These are phyloP conservation scores for Aegilops sharonensis DNA, from an alignment of 176 grass and related monocot species.

Conservation along the genomic window DNA sequence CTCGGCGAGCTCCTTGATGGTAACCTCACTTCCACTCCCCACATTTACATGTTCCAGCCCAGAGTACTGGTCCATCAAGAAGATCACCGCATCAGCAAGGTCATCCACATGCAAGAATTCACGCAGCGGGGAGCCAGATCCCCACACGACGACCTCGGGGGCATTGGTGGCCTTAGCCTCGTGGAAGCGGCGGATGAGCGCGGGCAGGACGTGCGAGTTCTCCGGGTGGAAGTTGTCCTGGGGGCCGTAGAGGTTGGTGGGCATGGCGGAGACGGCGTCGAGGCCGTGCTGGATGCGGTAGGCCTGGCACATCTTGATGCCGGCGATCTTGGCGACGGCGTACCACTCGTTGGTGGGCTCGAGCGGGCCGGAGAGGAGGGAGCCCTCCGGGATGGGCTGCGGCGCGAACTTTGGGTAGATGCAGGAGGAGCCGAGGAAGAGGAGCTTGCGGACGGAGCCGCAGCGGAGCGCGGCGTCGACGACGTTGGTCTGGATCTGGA, in stretches of 20 bases:
- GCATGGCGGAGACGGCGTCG: constrained; percentile 76
- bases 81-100: constrained; percentile 61
- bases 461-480: constrained; percentile 61
- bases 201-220: constrained; percentile 63
- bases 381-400: constrained; percentile 68
- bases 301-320: constrained; percentile 89
- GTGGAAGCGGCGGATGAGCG: constrained; percentile 68
- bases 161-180: constrained; percentile 51
- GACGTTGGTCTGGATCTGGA: constrained; percentile 91
- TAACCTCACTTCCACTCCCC: constrained; percentile 67
- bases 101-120: constrained; percentile 79
- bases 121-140: constrained; percentile 62
- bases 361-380: constrained; percentile 71
- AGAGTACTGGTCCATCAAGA: constrained; percentile 69
- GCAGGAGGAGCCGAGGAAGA: constrained; percentile 88
- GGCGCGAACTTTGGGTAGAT: constrained; percentile 86
- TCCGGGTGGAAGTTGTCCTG: constrained; percentile 76
- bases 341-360: constrained; percentile 93
- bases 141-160: constrained; percentile 65
- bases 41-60: constrained; percentile 73
- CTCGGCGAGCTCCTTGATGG: constrained; percentile 74
- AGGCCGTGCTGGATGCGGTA: constrained; percentile 79
- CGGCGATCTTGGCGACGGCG: constrained; percentile 80
- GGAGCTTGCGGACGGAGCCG: constrained; percentile 70
- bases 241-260: constrained; percentile 81